Evolutionary conservation across 257 asterid genomes (phyloP).

Genomic region (Solanum lignicaule): DNA sequence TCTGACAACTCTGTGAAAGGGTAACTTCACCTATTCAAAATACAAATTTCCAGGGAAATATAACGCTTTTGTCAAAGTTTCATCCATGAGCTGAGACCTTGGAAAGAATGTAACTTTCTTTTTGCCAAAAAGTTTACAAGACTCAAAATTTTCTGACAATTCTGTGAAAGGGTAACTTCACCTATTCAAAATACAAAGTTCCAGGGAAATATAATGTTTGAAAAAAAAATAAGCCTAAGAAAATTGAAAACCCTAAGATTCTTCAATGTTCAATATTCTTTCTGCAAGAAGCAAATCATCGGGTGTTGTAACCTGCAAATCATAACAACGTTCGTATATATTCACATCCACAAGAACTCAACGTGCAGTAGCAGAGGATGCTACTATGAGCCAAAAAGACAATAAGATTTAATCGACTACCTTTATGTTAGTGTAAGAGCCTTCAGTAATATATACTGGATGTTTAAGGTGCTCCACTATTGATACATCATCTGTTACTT

Average conservation of each 20-base stretch:
- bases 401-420: conserved; percentile 15
- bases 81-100: neutral
- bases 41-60: neutral
- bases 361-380: neutral
- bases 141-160: neutral
- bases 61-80: neutral
- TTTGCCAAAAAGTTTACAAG: neutral
- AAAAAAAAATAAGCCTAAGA: neutral
- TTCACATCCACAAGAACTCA: neutral
- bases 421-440: conserved; percentile 98
- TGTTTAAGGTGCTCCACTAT: conserved; percentile 90
- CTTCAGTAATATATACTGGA: conserved; percentile 90
- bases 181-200: neutral
- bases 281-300: conserved; percentile 93
- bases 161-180: neutral
- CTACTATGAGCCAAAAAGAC: neutral
- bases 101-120: neutral
- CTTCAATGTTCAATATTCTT: conserved; percentile 45
- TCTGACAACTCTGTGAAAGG: neutral
- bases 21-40: neutral
- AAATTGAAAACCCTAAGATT: neutral
- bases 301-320: conserved; percentile 85
- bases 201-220: neutral
- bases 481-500: conserved; percentile 97
- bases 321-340: neutral